Conservation (phyloP, 2,329 filamentous ascomycete genomes). For the Fusarium verrucosum region DNA sequence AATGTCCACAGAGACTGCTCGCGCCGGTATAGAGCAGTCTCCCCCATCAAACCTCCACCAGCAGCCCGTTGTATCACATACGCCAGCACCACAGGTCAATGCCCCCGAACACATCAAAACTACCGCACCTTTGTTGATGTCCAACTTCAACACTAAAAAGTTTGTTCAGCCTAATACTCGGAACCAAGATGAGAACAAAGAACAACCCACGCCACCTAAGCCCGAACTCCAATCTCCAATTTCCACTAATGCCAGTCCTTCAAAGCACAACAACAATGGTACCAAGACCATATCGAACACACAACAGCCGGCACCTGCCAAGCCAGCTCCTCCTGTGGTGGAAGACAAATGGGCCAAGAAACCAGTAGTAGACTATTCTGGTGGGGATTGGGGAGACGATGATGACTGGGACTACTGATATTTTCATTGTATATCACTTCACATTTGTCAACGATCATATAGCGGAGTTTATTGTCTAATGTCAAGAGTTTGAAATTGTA, state of each 20-base stretch:
- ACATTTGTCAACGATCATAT: conserved; percentile 17
- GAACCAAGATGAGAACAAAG: conserved; percentile 1
- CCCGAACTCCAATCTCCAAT: neutral
- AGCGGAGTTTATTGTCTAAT: conserved; percentile 14
- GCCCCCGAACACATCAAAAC: neutral
- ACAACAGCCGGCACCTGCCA: neutral
- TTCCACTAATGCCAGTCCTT: neutral
- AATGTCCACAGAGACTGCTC: conserved; percentile 15
- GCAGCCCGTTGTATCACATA: neutral
- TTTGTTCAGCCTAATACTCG: conserved; percentile 2
- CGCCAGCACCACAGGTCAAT: neutral
- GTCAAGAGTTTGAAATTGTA: conserved; percentile 17
- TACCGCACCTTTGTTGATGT: conserved; percentile 21
- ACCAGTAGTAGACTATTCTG: conserved; percentile 38
- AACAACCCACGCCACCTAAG: conserved; percentile 5
- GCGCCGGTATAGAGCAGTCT: neutral
- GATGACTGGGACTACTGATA: conserved; percentile 43
- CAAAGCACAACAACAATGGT: conserved; percentile 1
- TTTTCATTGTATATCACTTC: neutral
- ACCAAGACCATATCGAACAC: neutral
- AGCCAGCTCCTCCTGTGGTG: neutral
- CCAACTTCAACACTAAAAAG: neutral
- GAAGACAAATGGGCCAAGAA: conserved; percentile 43
- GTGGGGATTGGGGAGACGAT: conserved; percentile 42
- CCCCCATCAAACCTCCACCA: conserved; percentile 6